A percentile compares a stretch with the other conserved stretches of the same genome.
Evolutionary conservation across 2,329 filamentous ascomycete species (phyloP).

Genomic region (Cyphellophora europaea): DNA sequence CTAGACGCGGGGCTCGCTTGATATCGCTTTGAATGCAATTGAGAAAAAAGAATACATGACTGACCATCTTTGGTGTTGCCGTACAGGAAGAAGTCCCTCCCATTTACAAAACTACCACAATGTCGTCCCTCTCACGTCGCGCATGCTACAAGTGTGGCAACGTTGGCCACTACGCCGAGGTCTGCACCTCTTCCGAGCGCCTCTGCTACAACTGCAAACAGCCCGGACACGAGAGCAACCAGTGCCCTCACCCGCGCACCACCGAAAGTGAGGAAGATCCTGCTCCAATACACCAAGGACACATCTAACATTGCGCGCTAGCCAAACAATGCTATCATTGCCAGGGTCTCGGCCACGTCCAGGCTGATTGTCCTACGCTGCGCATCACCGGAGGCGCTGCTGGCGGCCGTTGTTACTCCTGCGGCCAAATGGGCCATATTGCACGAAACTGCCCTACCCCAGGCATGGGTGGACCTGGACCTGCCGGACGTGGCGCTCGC

Average conservation of each 20-base stretch:
- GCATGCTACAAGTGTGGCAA: conserved; percentile 74
- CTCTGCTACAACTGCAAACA: conserved; percentile 97
- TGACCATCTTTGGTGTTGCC: too few relatives aligned
- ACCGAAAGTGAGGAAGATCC: conserved; percentile 62
- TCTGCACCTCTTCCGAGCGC: conserved; percentile 94
- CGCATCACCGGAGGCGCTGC: conserved; percentile 72
- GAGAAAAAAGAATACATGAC: too few relatives aligned
- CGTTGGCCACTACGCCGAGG: conserved; percentile 69
- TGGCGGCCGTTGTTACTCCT: conserved; percentile 91
- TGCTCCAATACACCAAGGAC: neutral
- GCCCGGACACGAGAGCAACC: conserved; percentile 88
- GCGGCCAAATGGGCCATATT: conserved; percentile 84
- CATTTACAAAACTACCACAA: too few relatives aligned
- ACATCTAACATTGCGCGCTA: conserved; percentile 23
- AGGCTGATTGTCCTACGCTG: conserved; percentile 96
- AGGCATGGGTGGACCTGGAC: conserved; percentile 55
- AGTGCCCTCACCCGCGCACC: conserved; percentile 90
- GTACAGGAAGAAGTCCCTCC: too few relatives aligned
- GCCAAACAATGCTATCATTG: conserved; percentile 99
- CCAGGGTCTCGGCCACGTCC: conserved; percentile 94
- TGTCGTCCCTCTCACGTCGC: conserved; percentile 74
- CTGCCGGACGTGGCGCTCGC: conserved; percentile 60
- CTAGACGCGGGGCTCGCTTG: too few relatives aligned
- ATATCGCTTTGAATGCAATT: too few relatives aligned
- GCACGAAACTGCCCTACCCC: conserved; percentile 81